phyloP scores from a whole-genome alignment of 2,329 filamentous ascomycete species.

The Neofusicoccum ribis region DNA sequence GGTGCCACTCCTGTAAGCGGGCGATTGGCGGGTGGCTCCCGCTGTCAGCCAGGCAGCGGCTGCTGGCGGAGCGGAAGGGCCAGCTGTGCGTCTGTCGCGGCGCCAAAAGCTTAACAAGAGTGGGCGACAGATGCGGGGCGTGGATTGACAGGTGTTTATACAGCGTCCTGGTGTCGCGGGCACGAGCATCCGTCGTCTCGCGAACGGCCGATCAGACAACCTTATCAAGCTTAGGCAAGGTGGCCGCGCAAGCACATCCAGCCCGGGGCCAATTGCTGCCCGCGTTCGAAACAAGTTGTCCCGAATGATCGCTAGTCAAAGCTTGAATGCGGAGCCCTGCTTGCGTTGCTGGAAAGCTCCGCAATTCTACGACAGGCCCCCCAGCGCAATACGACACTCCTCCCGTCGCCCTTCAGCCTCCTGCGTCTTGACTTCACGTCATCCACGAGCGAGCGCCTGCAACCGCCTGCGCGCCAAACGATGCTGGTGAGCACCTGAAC shows the following conservation, averaged over 20 bases:
- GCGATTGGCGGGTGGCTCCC: neutral
- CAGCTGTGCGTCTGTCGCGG: neutral
- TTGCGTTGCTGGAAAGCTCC: conserved; percentile 10
- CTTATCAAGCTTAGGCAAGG: conserved; percentile 11
- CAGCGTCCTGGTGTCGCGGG: neutral
- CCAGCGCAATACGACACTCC: conserved; percentile 5
- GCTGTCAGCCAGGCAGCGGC: neutral
- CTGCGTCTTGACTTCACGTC: neutral
- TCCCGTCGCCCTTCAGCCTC: neutral
- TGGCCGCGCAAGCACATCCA: conserved; percentile 12
- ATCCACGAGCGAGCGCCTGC: neutral
- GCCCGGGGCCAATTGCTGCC: conserved; percentile 1
- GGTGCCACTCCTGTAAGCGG: neutral
- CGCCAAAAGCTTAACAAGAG: neutral
- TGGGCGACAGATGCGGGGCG: neutral
- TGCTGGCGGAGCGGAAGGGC: neutral
- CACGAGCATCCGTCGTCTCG: conserved; percentile 3
- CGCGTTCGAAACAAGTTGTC: conserved; percentile 10
- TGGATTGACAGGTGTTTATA: conserved; percentile 2
- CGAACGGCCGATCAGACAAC: conserved; percentile 18
- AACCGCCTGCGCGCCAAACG: neutral
- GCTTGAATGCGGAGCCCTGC: conserved; percentile 11
- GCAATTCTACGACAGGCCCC: conserved; percentile 6
- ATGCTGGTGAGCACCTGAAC: neutral
- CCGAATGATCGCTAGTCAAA: conserved; percentile 15